phyloP scores from a whole-genome alignment of 2,329 filamentous ascomycete species.

The Sclerotinia glacialis region DNA sequence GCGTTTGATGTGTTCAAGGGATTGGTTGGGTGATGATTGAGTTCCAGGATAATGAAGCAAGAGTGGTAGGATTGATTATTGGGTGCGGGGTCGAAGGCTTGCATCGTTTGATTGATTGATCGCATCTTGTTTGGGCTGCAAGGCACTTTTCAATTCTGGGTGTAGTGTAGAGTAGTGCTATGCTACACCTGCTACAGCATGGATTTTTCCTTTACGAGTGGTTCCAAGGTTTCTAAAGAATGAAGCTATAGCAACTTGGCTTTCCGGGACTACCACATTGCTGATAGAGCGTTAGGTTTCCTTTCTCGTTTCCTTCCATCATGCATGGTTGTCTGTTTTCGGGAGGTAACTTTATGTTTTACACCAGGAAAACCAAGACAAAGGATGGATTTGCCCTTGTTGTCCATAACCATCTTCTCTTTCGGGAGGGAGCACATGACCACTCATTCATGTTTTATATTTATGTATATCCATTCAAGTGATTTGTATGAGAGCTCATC shows the following conservation, averaged over 20 bases:
- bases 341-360: slow-evolving; percentile 2
- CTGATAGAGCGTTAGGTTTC: not conserved
- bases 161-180: not conserved
- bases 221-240: not conserved
- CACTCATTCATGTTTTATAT: not conserved
- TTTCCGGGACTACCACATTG: not conserved
- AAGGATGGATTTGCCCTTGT: not conserved
- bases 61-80: slow-evolving; percentile 18
- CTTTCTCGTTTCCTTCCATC: not conserved
- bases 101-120: slow-evolving; percentile 1
- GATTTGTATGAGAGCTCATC: not conserved
- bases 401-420: not conserved
- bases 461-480: not conserved
- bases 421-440: not conserved
- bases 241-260: not conserved
- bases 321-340: slow-evolving; percentile 14
- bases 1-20: not conserved
- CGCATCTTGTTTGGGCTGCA: slow-evolving; percentile 12
- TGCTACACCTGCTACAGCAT: not conserved
- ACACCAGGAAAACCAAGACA: slow-evolving; percentile 13
- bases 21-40: slow-evolving; percentile 12
- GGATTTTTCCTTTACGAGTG: not conserved
- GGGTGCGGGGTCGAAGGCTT: slow-evolving; percentile 20
- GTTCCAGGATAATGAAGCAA: slow-evolving; percentile 5
- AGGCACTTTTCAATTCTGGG: slow-evolving; percentile 1